Conservation (phyloP, 805 yeast species). For the Nakazawaea wyomingensis region DNA sequence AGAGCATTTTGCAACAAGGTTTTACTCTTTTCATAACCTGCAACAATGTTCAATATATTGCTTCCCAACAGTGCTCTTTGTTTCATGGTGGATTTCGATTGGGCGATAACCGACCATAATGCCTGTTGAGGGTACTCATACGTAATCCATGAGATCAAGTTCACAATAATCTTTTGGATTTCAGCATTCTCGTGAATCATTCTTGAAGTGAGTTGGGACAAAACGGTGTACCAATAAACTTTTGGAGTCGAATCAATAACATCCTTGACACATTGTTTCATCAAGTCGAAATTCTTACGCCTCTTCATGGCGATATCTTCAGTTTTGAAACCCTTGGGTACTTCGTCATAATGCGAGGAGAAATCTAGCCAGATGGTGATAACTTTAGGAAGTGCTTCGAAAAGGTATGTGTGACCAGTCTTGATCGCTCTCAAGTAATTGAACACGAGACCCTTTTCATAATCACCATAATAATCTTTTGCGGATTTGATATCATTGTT, state of each 20-base stretch:
- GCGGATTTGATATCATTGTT: constrained; percentile 16
- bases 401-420: constrained; percentile 59
- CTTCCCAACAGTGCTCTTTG: constrained; percentile 43
- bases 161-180: constrained; percentile 50
- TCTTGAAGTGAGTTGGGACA: constrained; percentile 83
- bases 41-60: constrained; percentile 31
- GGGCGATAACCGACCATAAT: constrained; percentile 78
- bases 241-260: constrained; percentile 41
- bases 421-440: constrained; percentile 56
- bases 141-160: constrained; percentile 54
- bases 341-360: constrained; percentile 32
- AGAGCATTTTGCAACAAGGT: constrained; percentile 21
- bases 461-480: constrained; percentile 38
- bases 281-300: constrained; percentile 35
- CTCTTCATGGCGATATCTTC: constrained; percentile 25
- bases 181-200: constrained; percentile 55
- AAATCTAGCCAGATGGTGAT: constrained; percentile 89
- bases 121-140: constrained; percentile 73
- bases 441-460: constrained; percentile 50
- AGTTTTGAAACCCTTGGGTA: constrained; percentile 16
- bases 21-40: constrained; percentile 13
- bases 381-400: constrained; percentile 86
- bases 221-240: constrained; percentile 73
- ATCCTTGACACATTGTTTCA: constrained; percentile 42
- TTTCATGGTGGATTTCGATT: constrained; percentile 51